phyloP scores from a whole-genome alignment of 2,329 filamentous ascomycete species.

The Xylariaceae sp. region DNA sequence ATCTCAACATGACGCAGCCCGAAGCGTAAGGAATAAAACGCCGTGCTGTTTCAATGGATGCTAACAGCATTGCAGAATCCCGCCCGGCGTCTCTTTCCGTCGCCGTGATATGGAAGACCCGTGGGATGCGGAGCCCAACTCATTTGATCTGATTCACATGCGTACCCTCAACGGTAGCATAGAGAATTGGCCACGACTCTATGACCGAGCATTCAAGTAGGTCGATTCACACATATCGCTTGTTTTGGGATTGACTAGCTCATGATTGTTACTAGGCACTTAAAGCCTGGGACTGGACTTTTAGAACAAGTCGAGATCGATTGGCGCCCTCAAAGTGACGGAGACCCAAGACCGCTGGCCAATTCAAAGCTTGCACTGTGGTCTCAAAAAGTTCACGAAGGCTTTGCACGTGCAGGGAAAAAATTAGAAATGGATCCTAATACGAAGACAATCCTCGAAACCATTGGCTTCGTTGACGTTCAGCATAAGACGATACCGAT shows the following conservation, averaged over 20 bases:
- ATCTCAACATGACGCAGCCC: conserved; percentile 36
- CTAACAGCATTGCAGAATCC: conserved; percentile 51
- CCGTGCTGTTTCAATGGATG: background rate
- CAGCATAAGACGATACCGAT: conserved; percentile 62
- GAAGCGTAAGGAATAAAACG: conserved; percentile 29
- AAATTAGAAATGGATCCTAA: conserved; percentile 56
- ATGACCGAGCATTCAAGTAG: conserved; percentile 63
- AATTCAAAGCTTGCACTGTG: conserved; percentile 60
- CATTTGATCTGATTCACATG: conserved; percentile 80
- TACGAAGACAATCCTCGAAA: conserved; percentile 56
- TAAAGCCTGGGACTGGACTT: conserved; percentile 68
- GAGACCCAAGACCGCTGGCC: conserved; percentile 37
- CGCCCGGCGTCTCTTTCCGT: conserved; percentile 61
- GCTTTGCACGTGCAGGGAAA: conserved; percentile 60
- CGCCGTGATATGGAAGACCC: conserved; percentile 72
- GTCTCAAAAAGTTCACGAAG: conserved; percentile 62
- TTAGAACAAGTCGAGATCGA: conserved; percentile 91
- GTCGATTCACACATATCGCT: conserved; percentile 25
- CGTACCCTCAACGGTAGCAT: conserved; percentile 76
- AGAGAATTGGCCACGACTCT: conserved; percentile 67
- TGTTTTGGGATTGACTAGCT: background rate
- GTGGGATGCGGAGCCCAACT: conserved; percentile 53
- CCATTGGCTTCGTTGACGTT: conserved; percentile 75
- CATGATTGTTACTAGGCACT: conserved; percentile 50
- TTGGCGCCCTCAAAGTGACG: conserved; percentile 67